Evolutionary conservation across 805 yeast genomes (phyloP), one percentile per base, ranked within the genome.

Genomic region (Yarrowia divulgata): DNA sequence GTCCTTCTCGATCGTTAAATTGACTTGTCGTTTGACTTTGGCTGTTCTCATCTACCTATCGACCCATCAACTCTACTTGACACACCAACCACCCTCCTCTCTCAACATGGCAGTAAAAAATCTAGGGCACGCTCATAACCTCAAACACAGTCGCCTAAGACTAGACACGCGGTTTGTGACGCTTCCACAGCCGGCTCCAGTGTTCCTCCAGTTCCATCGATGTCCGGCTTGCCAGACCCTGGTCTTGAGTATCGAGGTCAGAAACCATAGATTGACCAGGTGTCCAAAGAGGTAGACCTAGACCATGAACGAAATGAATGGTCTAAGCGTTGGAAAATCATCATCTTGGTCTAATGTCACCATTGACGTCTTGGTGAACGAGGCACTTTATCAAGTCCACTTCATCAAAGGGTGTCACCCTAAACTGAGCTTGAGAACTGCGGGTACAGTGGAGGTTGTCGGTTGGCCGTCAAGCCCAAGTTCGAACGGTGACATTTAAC

Each of bases 221-320:
- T 54, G 60, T 8, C 45, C 45, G 0, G 60, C 34, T 39, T 54
- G 60, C 6, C 60, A 37, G 45, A 54, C 60, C 19, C 16, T 54
- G 45, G 60, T 54, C 10, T 19, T 54, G 45, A 54, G 60, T 10
- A 19, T 54, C 14, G 60, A 54, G n/a, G 34, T 37, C 18, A 19
- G 60, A 39, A 54, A 54, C 18, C 60, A 54, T 8, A 14, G 45
- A 2, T 1, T 54, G 43, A 39, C 12, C 8, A 13, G 60, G 8
- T 54, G 60, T 54, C 60, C 60, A 1, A 54, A 39, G 45, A 19
- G 45, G 13, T 12, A n/a, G n/a, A n/a, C 1, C 8, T 34, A 12
- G 10, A 9, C 37, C 37, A 34, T 9, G 2, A 34, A 1, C 10
- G 37, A 7, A 34, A 6, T 34, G 37, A 34, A 3, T 23, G 29